Percentiles rank a stretch among this genome's conserved stretches.
Evolutionary conservation across 2,329 filamentous ascomycete genomes (phyloP).

Genomic region (Epichloe sibirici): DNA sequence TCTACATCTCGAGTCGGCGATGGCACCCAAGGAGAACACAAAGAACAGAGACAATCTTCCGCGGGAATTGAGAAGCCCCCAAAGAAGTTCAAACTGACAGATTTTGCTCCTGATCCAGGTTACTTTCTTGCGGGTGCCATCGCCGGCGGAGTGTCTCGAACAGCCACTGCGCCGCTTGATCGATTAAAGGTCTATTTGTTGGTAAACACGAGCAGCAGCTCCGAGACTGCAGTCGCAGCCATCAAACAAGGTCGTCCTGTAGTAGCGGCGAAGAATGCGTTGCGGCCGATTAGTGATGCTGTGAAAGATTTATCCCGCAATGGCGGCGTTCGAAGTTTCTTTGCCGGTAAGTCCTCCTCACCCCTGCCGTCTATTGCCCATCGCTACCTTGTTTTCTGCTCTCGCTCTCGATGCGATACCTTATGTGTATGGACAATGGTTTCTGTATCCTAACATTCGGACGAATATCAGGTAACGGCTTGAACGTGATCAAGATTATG

Average conservation of each 20-base stretch:
- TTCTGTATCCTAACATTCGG: background rate
- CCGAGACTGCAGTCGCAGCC: conserved; percentile 48
- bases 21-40: conserved; percentile 20
- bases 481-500: conserved; percentile 97
- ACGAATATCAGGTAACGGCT: conserved; percentile 60
- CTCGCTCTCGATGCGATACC: background rate
- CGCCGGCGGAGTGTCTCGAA: conserved; percentile 88
- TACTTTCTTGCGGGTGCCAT: conserved; percentile 95
- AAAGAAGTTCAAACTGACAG: conserved; percentile 45
- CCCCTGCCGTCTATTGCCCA: background rate
- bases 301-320: conserved; percentile 70
- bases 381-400: background rate
- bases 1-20: conserved; percentile 17
- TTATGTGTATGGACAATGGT: background rate
- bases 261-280: conserved; percentile 51
- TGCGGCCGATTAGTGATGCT: conserved; percentile 59
- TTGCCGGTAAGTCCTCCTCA: conserved; percentile 56
- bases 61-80: conserved; percentile 20
- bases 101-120: conserved; percentile 75
- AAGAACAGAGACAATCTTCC: conserved; percentile 18
- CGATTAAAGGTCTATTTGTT: conserved; percentile 96
- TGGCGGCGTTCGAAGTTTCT: conserved; percentile 79
- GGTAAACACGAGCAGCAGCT: conserved; percentile 55
- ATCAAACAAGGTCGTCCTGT: conserved; percentile 59
- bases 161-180: conserved; percentile 89